Percentiles rank a stretch among this genome's conserved stretches.
Evolutionary conservation across 768 basidiomycete species (phyloP).

Genomic region (Macrocybe gigantea): DNA sequence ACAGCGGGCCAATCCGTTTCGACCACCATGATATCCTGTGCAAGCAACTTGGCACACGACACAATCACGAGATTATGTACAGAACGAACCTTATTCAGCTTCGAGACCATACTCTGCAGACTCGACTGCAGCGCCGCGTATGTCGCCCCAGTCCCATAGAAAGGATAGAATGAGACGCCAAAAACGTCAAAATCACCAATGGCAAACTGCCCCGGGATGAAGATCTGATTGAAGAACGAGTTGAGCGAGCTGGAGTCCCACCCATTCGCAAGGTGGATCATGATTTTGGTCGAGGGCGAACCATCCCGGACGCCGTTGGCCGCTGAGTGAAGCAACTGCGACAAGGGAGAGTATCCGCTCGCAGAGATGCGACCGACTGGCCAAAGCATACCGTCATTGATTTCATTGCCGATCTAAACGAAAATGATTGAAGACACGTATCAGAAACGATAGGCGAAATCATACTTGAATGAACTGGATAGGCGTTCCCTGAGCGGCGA

Average conservation of each 20-base stretch:
- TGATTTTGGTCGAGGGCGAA: constrained; percentile 39
- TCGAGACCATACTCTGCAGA: constrained; percentile 42
- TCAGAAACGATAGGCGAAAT: neutral
- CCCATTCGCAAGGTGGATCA: constrained; percentile 60
- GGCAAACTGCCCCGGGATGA: constrained; percentile 45
- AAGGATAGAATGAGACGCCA: constrained; percentile 64
- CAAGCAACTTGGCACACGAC: neutral
- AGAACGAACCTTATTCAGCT: constrained; percentile 37
- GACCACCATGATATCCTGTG: constrained; percentile 48
- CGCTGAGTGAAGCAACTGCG: constrained; percentile 57
- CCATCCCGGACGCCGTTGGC: constrained; percentile 46
- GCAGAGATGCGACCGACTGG: constrained; percentile 49
- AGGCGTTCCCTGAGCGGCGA: constrained; percentile 47
- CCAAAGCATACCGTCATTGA: constrained; percentile 61
- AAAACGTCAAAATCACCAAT: constrained; percentile 48
- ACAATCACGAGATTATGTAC: neutral
- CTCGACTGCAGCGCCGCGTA: constrained; percentile 42
- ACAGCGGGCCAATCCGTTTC: constrained; percentile 60
- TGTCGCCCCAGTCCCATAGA: constrained; percentile 56
- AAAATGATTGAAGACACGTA: neutral
- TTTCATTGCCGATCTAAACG: constrained; percentile 55
- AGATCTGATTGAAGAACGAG: constrained; percentile 47
- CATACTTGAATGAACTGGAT: constrained; percentile 45
- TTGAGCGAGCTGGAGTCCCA: constrained; percentile 42
- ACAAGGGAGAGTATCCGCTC: constrained; percentile 45